These are phyloP conservation scores for Ascochyta clinopodiicola DNA, from an alignment of 2,329 filamentous ascomycete species.

Conservation along the genomic window DNA sequence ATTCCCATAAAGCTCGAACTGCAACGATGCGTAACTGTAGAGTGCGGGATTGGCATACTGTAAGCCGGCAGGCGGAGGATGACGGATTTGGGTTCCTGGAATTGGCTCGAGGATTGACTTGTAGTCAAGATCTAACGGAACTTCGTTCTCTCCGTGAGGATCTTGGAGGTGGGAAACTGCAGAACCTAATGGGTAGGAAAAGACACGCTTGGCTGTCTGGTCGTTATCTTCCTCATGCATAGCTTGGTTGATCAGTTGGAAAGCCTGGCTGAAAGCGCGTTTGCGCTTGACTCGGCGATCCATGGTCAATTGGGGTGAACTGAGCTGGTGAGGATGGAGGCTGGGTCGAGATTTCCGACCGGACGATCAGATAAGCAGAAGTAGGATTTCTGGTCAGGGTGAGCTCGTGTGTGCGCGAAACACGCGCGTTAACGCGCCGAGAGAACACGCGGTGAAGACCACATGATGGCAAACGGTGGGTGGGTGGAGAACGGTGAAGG, in stretches of 20 bases:
- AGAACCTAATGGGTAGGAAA: background rate
- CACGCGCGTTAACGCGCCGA: slow-evolving; percentile 7
- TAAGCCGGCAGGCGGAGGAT: background rate
- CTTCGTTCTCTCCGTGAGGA: slow-evolving; percentile 13
- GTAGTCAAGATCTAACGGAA: background rate
- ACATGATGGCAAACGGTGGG: background rate
- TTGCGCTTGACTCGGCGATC: slow-evolving; percentile 18
- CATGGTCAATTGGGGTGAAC: slow-evolving; percentile 1
- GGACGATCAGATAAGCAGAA: background rate
- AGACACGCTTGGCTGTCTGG: slow-evolving; percentile 6
- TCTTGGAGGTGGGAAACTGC: background rate
- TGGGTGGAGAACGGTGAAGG: background rate
- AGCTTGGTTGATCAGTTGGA: slow-evolving; percentile 4
- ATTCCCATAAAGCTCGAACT: background rate
- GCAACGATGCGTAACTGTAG: background rate
- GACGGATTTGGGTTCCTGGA: slow-evolving; percentile 5
- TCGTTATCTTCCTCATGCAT: background rate
- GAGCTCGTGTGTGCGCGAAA: background rate
- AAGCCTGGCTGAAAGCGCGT: slow-evolving; percentile 28
- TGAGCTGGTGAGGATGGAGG: background rate
- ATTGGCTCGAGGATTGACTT: background rate
- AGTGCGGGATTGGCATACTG: background rate
- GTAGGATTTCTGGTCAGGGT: background rate
- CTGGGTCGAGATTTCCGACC: background rate
- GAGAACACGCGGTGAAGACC: background rate